phyloP scores from a whole-genome alignment of 2,329 filamentous ascomycete species.

The Hypoxylon sp. region DNA sequence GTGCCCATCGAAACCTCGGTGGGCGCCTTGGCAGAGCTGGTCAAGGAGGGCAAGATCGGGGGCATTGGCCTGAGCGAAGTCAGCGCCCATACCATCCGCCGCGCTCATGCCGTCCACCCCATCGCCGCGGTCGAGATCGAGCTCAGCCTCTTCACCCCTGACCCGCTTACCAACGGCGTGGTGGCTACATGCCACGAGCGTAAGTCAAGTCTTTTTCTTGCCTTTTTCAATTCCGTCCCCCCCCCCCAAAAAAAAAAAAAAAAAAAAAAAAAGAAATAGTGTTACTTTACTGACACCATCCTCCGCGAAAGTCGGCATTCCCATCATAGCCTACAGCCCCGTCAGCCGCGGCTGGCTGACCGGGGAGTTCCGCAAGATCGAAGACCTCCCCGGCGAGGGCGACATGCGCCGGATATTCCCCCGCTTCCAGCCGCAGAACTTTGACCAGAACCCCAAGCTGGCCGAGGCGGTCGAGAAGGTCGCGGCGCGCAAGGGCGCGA shows the following conservation, averaged over 20 bases:
- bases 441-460: constrained; percentile 65
- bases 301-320: constrained; percentile 61
- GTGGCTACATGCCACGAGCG: constrained; percentile 57
- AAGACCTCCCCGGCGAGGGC: constrained; percentile 61
- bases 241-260: too few species aligned
- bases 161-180: constrained; percentile 56
- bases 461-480: constrained; percentile 61
- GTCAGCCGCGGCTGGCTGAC: constrained; percentile 62
- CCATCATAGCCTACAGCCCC: constrained; percentile 68
- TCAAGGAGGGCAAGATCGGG: constrained; percentile 58
- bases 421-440: constrained; percentile 64
- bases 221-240: background rate
- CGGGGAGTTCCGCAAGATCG: constrained; percentile 59
- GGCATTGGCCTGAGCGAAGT: constrained; percentile 58
- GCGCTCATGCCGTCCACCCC: constrained; percentile 52
- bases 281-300: constrained; percentile 65
- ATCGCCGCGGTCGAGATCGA: constrained; percentile 60
- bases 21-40: constrained; percentile 38
- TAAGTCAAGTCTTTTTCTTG: constrained; percentile 10
- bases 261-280: too few species aligned
- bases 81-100: constrained; percentile 55
- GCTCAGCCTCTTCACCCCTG: constrained; percentile 57
- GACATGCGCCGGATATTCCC: constrained; percentile 60
- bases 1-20: constrained; percentile 60
- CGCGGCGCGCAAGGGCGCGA: constrained; percentile 61